Evolutionary conservation across 2,329 filamentous ascomycete species (phyloP).

Genomic region (Decorospora gaudefroyi): DNA sequence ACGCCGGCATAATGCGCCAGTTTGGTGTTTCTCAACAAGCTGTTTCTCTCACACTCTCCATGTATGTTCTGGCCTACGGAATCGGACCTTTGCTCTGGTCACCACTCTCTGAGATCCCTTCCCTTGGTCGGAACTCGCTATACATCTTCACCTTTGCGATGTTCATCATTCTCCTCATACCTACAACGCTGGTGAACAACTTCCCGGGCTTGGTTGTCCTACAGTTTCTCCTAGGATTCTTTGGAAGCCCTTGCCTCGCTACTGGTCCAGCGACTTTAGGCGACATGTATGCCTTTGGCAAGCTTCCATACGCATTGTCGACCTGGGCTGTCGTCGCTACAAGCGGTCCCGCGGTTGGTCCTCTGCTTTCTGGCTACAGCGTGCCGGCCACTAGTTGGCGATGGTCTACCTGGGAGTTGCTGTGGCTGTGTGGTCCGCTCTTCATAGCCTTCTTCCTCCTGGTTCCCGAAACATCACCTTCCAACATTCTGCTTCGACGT

Average conservation of each 20-base stretch:
- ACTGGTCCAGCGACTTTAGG: slow-evolving; percentile 45
- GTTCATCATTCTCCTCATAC: slow-evolving; percentile 70
- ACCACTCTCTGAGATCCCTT: slow-evolving; percentile 68
- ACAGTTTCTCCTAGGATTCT: slow-evolving; percentile 48
- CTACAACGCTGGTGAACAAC: slow-evolving; percentile 65
- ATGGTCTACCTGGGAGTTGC: slow-evolving; percentile 84
- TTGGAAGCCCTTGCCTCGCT: slow-evolving; percentile 45
- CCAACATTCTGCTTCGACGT: slow-evolving; percentile 71
- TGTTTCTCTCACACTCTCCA: slow-evolving; percentile 61
- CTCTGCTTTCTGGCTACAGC: slow-evolving; percentile 74
- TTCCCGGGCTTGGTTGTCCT: slow-evolving; percentile 65
- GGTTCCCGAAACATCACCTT: slow-evolving; percentile 84
- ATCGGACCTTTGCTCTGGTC: slow-evolving; percentile 68
- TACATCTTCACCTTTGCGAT: slow-evolving; percentile 70
- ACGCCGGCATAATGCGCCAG: slow-evolving; percentile 54
- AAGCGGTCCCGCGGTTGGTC: slow-evolving; percentile 66
- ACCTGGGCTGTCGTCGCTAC: slow-evolving; percentile 52
- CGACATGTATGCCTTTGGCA: slow-evolving; percentile 49
- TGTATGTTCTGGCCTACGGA: slow-evolving; percentile 66
- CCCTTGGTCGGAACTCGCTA: slow-evolving; percentile 67
- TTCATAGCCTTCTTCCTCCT: slow-evolving; percentile 80
- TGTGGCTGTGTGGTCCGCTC: slow-evolving; percentile 74
- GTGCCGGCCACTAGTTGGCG: slow-evolving; percentile 72
- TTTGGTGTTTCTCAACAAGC: slow-evolving; percentile 59
- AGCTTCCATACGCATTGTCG: slow-evolving; percentile 51